These are phyloP conservation scores for Neurospora sp. DNA, from an alignment of 495 filamentous ascomycete species.

Conservation along the genomic window DNA sequence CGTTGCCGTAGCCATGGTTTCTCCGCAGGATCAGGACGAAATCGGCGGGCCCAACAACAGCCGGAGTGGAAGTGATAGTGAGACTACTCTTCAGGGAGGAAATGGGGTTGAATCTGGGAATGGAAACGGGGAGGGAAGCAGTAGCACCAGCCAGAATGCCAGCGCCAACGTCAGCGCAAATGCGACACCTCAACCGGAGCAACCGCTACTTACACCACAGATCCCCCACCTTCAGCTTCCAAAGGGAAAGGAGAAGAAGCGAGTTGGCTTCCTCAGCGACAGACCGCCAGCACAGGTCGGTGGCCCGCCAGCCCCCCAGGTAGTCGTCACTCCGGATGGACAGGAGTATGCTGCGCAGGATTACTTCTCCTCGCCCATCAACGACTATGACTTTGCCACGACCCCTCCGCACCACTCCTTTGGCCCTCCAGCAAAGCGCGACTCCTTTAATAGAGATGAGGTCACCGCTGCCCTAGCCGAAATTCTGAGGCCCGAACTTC, in stretches of 20 bases:
- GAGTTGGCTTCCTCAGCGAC: slow-evolving; percentile 19
- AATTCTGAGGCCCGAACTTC: slow-evolving; percentile 14
- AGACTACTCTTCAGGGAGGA: not conserved
- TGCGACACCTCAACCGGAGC: not conserved
- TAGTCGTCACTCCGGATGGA: slow-evolving; percentile 7
- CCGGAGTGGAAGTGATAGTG: not conserved
- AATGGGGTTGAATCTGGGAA: not conserved
- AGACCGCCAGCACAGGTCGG: not conserved
- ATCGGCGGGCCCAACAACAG: not conserved
- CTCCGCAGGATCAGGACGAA: not conserved
- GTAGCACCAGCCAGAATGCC: not conserved
- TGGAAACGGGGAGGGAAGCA: not conserved
- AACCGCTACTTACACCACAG: not conserved
- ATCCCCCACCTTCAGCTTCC: slow-evolving; percentile 1
- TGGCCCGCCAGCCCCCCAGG: not conserved
- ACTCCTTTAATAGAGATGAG: slow-evolving; percentile 18
- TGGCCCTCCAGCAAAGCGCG: slow-evolving; percentile 2
- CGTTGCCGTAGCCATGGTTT: not conserved
- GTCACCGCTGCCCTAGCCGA: slow-evolving; percentile 12
- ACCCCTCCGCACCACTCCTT: not conserved
- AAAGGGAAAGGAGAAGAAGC: slow-evolving; percentile 24
- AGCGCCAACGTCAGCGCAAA: not conserved
- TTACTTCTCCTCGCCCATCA: slow-evolving; percentile 16
- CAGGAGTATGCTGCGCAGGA: slow-evolving; percentile 4
- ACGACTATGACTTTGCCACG: slow-evolving; percentile 2